phyloP scores from a whole-genome alignment of 371 early-diverging fungal species.

The Entomophthora muscae region DNA sequence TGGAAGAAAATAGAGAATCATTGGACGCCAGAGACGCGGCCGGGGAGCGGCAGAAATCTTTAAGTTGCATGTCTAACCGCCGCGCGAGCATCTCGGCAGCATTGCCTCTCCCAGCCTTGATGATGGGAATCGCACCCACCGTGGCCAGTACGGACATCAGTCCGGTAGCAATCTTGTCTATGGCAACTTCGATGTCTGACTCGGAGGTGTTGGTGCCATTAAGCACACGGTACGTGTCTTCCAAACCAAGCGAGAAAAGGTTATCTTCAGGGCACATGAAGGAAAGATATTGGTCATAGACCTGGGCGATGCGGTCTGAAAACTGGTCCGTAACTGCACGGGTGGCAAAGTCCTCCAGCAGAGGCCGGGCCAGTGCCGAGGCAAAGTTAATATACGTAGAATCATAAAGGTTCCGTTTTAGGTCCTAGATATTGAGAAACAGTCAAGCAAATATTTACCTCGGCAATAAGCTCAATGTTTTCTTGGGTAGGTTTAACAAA shows the following conservation, averaged over 20 bases:
- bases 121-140: slow-evolving; percentile 64
- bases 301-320: slow-evolving; percentile 41
- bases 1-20: background rate
- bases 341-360: slow-evolving; percentile 89
- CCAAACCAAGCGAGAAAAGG: slow-evolving; percentile 86
- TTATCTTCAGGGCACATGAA: slow-evolving; percentile 83
- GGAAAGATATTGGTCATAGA: slow-evolving; percentile 94
- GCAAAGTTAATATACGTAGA: slow-evolving; percentile 91
- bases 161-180: slow-evolving; percentile 56
- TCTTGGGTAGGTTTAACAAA: slow-evolving; percentile 85
- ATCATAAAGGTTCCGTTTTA: slow-evolving; percentile 80
- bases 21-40: background rate
- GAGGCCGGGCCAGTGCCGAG: slow-evolving; percentile 63
- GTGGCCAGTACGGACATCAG: slow-evolving; percentile 89
- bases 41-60: slow-evolving; percentile 27
- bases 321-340: slow-evolving; percentile 48
- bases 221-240: slow-evolving; percentile 54
- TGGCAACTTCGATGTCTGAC: slow-evolving; percentile 47
- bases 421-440: slow-evolving; percentile 55
- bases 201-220: slow-evolving; percentile 69
- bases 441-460: too few relatives aligned
- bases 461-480: slow-evolving; percentile 57
- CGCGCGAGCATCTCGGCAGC: slow-evolving; percentile 87
- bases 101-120: slow-evolving; percentile 74
- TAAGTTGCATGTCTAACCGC: slow-evolving; percentile 69